phyloP scores from a whole-genome alignment of 352 stramenopile species.

The Globisporangium ultimum region DNA sequence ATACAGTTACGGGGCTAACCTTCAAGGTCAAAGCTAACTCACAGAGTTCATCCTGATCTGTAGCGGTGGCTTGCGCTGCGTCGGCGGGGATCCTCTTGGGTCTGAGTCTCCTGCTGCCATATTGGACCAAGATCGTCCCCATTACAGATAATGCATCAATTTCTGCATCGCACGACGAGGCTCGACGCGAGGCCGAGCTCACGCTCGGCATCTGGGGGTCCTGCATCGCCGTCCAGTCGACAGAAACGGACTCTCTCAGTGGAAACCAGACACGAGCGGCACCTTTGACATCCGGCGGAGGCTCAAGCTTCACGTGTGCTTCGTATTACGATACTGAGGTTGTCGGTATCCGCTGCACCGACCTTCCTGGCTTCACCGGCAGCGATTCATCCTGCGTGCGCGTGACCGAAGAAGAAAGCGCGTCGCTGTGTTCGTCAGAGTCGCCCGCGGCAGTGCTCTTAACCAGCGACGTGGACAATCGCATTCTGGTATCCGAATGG shows the following conservation, averaged over 20 bases:
- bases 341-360: slow-evolving; percentile 26
- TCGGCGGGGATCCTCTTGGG: slow-evolving; percentile 28
- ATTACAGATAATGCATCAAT: no score
- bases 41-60: slow-evolving; percentile 1
- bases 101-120: slow-evolving; percentile 44
- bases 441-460: slow-evolving; percentile 31
- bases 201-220: slow-evolving; percentile 52
- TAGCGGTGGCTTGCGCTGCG: slow-evolving; percentile 35
- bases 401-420: slow-evolving; percentile 19
- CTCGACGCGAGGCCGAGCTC: slow-evolving; percentile 30
- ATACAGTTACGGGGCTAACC: background rate
- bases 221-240: slow-evolving; percentile 43
- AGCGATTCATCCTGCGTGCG: slow-evolving; percentile 14
- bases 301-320: slow-evolving; percentile 34
- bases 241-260: slow-evolving; percentile 1
- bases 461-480: background rate
- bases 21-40: no score
- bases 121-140: slow-evolving; percentile 37
- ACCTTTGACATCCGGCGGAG: no score
- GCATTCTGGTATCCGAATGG: slow-evolving; percentile 21
- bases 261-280: slow-evolving; percentile 8
- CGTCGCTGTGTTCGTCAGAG: slow-evolving; percentile 26
- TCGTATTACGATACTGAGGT: slow-evolving; percentile 32
- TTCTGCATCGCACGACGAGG: background rate
- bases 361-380: slow-evolving; percentile 1